Percentiles rank a stretch among this genome's conserved stretches.
These are phyloP conservation scores for Mycena leptocephala DNA, from an alignment of 768 basidiomycete genomes.

Conservation along the genomic window DNA sequence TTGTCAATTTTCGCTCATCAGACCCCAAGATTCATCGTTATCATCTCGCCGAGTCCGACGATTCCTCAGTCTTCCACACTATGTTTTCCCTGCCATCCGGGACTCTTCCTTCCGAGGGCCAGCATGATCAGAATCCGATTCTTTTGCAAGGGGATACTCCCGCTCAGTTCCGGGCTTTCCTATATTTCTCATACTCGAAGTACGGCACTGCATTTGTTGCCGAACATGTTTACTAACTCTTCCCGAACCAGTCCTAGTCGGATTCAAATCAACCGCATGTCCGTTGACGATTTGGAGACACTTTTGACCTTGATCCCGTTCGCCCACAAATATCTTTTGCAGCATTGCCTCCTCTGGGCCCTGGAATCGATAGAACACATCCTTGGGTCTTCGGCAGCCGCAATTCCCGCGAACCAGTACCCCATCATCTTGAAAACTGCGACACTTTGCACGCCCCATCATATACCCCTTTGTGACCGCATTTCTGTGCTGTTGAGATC, in stretches of 20 bases:
- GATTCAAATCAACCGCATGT: constrained; percentile 15
- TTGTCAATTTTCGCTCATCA: not conserved
- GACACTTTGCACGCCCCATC: not conserved
- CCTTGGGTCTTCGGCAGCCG: not conserved
- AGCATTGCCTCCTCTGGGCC: constrained; percentile 13
- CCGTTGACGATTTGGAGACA: constrained; percentile 6
- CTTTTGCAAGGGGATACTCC: constrained; percentile 6
- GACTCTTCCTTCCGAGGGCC: not conserved
- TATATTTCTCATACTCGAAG: constrained; percentile 14
- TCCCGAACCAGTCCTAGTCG: not conserved
- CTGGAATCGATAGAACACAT: constrained; percentile 20
- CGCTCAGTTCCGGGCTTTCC: constrained; percentile 12
- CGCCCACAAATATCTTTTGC: constrained; percentile 25
- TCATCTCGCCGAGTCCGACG: constrained; percentile 11
- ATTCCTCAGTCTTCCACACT: constrained; percentile 1
- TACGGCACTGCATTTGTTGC: not conserved
- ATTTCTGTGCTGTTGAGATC: not conserved
- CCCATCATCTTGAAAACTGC: not conserved
- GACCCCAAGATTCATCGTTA: constrained; percentile 22
- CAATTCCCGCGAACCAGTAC: not conserved
- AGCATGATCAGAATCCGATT: not conserved
- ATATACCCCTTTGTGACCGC: not conserved
- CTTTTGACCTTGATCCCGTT: not conserved
- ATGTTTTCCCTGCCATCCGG: constrained; percentile 8
- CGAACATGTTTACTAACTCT: not conserved